Evolutionary conservation across 139 green algal genomes (phyloP), one percentile per base, ranked within the genome.

Genomic region (Astrephomene gubernaculifera): DNA sequence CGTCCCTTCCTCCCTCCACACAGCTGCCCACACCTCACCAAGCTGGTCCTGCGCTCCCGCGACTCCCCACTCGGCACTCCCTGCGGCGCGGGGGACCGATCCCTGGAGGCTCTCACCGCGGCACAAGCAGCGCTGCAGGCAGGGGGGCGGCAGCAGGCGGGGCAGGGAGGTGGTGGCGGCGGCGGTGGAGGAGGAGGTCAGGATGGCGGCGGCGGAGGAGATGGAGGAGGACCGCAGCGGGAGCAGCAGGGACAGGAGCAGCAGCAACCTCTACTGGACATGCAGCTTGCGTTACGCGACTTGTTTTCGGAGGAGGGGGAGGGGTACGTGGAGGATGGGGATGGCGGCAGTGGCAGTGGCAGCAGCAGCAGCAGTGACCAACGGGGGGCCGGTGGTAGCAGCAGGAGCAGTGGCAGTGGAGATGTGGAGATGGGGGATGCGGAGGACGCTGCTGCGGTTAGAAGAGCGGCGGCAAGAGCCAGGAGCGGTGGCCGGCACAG

Each of bases 1-100:
- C 36, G n/a, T n/a, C n/a, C n/a, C n/a, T n/a, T n/a, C n/a, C n/a
- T n/a, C n/a, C n/a, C n/a, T n/a, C n/a, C n/a, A n/a, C 27, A 29
- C 74, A 82, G 74, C 38, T 82, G 74, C 39, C 38, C 74, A 0
- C 54, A 82, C 8, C 53, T 82, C 0, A 82, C 74, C 2, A 54
- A 57, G 74, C 74, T 82, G 24, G 54, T 2, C 25, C 29, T 82
- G 0, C 74, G 74, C 22, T 60, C 54, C 74, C 74, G 74, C 74
- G 54, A 57, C 35, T 82, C 74, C 27, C 74, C 74, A 4, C 54
- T 82, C 1, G 7, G 36, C 1, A 22, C 39, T 2, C 7, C 36
- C 8, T 82, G 74, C 74, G 54, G 54, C 57, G 39, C 71, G 24
- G 57, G 29, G 39, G 57, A 49, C 54, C 35, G 57, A 36, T 71